These are phyloP conservation scores for Bretziella fagacearum DNA, from an alignment of 2,329 filamentous ascomycete genomes.

Conservation along the genomic window DNA sequence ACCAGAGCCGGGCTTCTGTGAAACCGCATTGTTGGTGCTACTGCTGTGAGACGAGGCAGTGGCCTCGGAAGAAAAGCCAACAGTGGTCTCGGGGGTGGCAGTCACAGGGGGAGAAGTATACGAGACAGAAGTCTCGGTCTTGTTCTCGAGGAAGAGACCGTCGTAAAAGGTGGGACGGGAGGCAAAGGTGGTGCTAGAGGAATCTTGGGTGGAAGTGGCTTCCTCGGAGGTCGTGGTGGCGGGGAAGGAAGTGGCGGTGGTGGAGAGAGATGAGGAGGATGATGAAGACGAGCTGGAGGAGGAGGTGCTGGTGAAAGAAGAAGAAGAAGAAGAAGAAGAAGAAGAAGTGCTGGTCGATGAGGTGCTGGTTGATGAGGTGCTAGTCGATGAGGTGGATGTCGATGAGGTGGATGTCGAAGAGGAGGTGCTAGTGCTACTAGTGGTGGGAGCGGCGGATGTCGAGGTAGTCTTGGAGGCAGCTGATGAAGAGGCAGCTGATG, in stretches of 20 bases:
- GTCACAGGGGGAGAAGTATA: not conserved
- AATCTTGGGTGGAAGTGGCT: constrained; percentile 6
- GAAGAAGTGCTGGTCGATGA: constrained; percentile 10
- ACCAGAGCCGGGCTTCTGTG: constrained; percentile 19
- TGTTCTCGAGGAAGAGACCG: constrained; percentile 39
- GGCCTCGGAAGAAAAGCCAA: not conserved
- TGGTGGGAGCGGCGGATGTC: constrained; percentile 17
- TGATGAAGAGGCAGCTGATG: constrained; percentile 15
- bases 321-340: constrained; percentile 4
- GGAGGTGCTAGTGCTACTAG: constrained; percentile 18
- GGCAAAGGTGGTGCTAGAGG: constrained; percentile 6
- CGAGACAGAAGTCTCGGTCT: constrained; percentile 19
- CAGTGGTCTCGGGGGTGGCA: constrained; percentile 8
- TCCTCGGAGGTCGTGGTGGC: not conserved
- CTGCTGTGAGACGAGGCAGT: constrained; percentile 15
- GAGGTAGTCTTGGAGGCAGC: constrained; percentile 14
- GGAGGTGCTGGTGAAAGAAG: constrained; percentile 8
- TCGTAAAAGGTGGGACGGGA: constrained; percentile 20
- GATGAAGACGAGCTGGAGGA: constrained; percentile 15
- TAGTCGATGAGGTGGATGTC: constrained; percentile 1
- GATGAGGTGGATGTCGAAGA: constrained; percentile 16
- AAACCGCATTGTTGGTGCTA: constrained; percentile 31
- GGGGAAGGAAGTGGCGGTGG: constrained; percentile 15
- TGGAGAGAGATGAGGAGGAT: constrained; percentile 14
- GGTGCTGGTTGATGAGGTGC: constrained; percentile 9